Conservation (phyloP, 2,329 filamentous ascomycete genomes). For the Colletotrichum sp. region DNA sequence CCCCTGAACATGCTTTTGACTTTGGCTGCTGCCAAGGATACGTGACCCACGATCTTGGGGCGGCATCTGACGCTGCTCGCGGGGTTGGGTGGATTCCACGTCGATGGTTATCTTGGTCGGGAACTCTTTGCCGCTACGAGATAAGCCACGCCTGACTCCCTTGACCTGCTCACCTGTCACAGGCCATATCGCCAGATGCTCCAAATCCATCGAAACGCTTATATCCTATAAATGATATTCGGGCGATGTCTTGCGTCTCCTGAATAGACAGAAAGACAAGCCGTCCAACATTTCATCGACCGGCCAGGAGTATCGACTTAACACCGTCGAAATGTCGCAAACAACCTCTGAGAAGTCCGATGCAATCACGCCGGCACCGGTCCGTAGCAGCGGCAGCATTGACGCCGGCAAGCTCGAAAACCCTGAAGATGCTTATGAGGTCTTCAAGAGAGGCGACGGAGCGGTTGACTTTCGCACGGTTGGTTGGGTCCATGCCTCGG, state of each 20-base stretch:
- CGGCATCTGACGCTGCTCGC: conserved; percentile 16
- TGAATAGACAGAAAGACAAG: background rate
- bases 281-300: background rate
- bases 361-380: conserved; percentile 23
- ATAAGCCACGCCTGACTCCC: background rate
- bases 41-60: conserved; percentile 13
- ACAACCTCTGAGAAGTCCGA: conserved; percentile 23
- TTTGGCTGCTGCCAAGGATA: background rate
- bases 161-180: background rate
- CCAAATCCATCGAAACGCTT: background rate
- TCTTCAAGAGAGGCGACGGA: conserved; percentile 48
- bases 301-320: background rate
- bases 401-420: conserved; percentile 27
- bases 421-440: conserved; percentile 38
- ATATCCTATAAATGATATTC: conserved; percentile 1
- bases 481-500: conserved; percentile 49
- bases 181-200: background rate
- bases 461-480: conserved; percentile 53
- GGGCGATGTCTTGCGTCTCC: background rate
- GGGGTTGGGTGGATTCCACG: background rate
- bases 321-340: conserved; percentile 7
- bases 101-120: conserved; percentile 13
- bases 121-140: conserved; percentile 4
- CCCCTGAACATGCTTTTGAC: background rate
- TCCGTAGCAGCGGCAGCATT: conserved; percentile 25